phyloP scores from a whole-genome alignment of 352 stramenopile species.

The Globisporangium middletonii region DNA sequence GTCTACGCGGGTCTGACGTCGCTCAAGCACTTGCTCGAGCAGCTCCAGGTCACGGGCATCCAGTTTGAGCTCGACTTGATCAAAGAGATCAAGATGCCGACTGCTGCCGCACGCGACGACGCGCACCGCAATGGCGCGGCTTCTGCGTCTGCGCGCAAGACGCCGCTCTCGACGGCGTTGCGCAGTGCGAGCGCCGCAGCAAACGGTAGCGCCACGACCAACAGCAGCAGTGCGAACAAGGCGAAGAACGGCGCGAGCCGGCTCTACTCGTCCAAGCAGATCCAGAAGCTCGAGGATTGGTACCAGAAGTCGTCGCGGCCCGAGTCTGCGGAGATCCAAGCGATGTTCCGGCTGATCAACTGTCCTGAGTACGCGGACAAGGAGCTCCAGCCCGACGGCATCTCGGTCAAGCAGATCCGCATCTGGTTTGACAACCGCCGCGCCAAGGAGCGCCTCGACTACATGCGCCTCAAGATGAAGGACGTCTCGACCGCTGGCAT shows the following conservation, averaged over 20 bases:
- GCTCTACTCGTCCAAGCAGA: conserved; percentile 83
- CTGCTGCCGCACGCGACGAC: conserved; percentile 31
- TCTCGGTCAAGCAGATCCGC: conserved; percentile 83
- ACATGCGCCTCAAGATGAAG: conserved; percentile 89
- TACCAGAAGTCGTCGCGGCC: conserved; percentile 79
- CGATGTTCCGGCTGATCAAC: conserved; percentile 89
- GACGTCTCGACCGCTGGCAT: conserved; percentile 80
- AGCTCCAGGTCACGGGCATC: conserved; percentile 74
- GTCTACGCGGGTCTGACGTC: conserved; percentile 50
- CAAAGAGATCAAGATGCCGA: conserved; percentile 62
- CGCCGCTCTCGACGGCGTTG: conserved; percentile 11
- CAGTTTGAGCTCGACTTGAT: conserved; percentile 83
- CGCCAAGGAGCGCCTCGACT: conserved; percentile 80
- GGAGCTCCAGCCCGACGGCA: conserved; percentile 81
- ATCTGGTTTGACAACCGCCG: conserved; percentile 88
- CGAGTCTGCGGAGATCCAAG: conserved; percentile 81
- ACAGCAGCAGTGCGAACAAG: conserved; percentile 19
- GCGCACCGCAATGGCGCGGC: conserved; percentile 25
- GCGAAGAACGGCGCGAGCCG: conserved; percentile 75
- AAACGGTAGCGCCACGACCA: too few species aligned
- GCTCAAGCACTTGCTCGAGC: conserved; percentile 70
- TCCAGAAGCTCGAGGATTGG: conserved; percentile 87
- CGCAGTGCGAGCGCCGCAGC: conserved; percentile 22
- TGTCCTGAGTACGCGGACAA: conserved; percentile 74
- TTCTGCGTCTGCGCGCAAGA: conserved; percentile 1